These are phyloP conservation scores for Suhomyces terraborum DNA, from an alignment of 1,139 yeast species.

Conservation along the genomic window DNA sequence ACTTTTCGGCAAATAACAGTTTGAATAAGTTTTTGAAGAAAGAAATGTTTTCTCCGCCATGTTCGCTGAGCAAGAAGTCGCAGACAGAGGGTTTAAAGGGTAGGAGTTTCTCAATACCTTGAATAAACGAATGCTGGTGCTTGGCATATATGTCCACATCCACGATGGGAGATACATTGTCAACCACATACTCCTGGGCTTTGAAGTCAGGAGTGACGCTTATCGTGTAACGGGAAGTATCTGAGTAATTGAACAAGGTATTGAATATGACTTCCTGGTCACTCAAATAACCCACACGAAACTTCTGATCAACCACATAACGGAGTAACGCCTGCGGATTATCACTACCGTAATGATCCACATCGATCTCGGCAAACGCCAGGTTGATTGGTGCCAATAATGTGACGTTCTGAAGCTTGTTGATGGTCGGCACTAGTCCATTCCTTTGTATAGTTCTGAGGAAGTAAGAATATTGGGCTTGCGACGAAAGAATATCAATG, in stretches of 20 bases:
- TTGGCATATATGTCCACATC: conserved; percentile 67
- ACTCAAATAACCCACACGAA: conserved; percentile 38
- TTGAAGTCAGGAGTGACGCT: conserved; percentile 33
- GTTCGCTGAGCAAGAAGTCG: conserved; percentile 32
- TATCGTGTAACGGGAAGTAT: conserved; percentile 28
- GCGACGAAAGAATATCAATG: conserved; percentile 72
- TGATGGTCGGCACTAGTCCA: conserved; percentile 70
- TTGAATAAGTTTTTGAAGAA: conserved; percentile 34
- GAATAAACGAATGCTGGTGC: conserved; percentile 71
- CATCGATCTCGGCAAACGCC: conserved; percentile 51
- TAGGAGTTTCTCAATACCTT: conserved; percentile 62
- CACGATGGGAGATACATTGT: conserved; percentile 53
- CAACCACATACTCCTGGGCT: conserved; percentile 42
- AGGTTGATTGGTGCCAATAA: conserved; percentile 84
- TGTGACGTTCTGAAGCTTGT: conserved; percentile 66
- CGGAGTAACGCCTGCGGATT: conserved; percentile 26
- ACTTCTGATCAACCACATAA: conserved; percentile 38
- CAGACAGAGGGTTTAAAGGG: conserved; percentile 47
- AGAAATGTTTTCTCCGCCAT: conserved; percentile 26
- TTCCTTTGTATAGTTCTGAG: conserved; percentile 64
- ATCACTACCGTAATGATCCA: conserved; percentile 17
- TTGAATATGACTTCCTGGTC: conserved; percentile 32
- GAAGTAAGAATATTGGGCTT: conserved; percentile 73
- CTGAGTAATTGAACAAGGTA: conserved; percentile 27
- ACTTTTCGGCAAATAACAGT: conserved; percentile 28